These are phyloP conservation scores for Cutaneotrichosporon cavernicola DNA, from an alignment of 1,284 basidiomycete genomes.

Conservation along the genomic window DNA sequence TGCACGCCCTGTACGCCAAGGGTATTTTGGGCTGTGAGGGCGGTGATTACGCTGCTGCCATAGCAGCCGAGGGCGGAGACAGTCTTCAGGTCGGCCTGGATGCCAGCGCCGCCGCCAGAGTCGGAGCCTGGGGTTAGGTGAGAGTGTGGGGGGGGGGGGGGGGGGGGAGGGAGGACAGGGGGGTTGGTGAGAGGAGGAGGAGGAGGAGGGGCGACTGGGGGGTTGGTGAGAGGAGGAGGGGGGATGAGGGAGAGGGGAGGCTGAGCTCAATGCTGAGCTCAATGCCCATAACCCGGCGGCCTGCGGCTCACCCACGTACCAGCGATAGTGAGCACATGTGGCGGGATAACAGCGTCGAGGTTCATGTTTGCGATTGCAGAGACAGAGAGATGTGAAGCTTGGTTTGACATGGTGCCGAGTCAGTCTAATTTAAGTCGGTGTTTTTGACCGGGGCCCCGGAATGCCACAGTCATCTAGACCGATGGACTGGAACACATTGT, in stretches of 20 bases:
- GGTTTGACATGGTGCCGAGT: neutral
- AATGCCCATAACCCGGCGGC: too few species aligned
- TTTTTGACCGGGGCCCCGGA: neutral
- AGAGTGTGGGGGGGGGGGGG: neutral
- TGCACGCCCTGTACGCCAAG: conserved; percentile 74
- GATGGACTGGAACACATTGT: too few species aligned
- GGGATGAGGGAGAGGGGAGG: too few species aligned
- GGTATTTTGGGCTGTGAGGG: conserved; percentile 89
- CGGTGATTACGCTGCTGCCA: conserved; percentile 83
- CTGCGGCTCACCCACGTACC: conserved; percentile 29
- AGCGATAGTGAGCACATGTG: conserved; percentile 47
- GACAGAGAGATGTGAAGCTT: neutral
- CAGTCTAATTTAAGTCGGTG: too few species aligned
- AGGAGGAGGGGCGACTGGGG: neutral
- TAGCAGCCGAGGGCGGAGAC: conserved; percentile 77
- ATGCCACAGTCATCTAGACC: too few species aligned
- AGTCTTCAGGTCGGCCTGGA: conserved; percentile 77
- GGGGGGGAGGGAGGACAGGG: neutral
- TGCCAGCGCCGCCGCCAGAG: conserved; percentile 83
- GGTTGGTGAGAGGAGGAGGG: too few species aligned
- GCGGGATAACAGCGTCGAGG: conserved; percentile 20
- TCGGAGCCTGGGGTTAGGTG: conserved; percentile 57
- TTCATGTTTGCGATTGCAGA: neutral
- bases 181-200: neutral
- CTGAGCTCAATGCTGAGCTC: too few species aligned